Evolutionary conservation across 2,329 filamentous ascomycete species (phyloP).

Genomic region (Trichoderma sp.): DNA sequence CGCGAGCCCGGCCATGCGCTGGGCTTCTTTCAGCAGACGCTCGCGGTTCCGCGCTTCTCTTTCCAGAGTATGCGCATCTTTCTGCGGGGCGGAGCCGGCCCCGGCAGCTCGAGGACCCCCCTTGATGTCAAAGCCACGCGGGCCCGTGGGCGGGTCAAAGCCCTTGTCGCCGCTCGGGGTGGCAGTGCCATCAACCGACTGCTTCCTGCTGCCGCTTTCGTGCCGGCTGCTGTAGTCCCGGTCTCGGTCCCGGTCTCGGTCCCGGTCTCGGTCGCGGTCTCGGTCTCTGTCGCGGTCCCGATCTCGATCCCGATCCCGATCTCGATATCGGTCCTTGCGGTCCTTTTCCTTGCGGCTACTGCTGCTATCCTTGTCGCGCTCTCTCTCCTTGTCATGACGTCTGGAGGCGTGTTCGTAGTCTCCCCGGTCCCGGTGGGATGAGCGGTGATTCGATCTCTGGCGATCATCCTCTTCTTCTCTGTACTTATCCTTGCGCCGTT

Average conservation of each 20-base stretch:
- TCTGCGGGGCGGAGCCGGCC: constrained; percentile 27
- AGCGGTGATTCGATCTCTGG: constrained; percentile 40
- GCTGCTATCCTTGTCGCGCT: constrained; percentile 35
- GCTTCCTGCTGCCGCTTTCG: constrained; percentile 34
- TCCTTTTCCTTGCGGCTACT: constrained; percentile 30
- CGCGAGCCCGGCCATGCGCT: constrained; percentile 57
- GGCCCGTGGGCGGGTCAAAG: constrained; percentile 43
- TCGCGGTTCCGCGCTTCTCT: constrained; percentile 65
- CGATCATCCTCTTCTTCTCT: constrained; percentile 46
- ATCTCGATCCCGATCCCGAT: constrained; percentile 39
- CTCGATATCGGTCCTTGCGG: constrained; percentile 36
- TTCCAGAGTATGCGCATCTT: constrained; percentile 66
- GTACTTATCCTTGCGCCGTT: constrained; percentile 42
- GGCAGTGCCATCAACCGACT: constrained; percentile 26
- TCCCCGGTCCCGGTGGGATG: constrained; percentile 42
- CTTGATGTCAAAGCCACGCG: constrained; percentile 40
- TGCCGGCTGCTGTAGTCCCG: constrained; percentile 33
- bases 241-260: constrained; percentile 34
- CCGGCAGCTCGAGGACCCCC: constrained; percentile 20
- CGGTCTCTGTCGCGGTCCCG: constrained; percentile 35
- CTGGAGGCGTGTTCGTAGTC: constrained; percentile 34
- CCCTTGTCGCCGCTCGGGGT: constrained; percentile 37
- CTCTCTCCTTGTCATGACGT: constrained; percentile 38
- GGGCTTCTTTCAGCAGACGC: constrained; percentile 64
- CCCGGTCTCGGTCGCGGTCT: constrained; percentile 37